phyloP scores from a whole-genome alignment of 176 grass and related monocot species.

The Paspalum vaginatum region DNA sequence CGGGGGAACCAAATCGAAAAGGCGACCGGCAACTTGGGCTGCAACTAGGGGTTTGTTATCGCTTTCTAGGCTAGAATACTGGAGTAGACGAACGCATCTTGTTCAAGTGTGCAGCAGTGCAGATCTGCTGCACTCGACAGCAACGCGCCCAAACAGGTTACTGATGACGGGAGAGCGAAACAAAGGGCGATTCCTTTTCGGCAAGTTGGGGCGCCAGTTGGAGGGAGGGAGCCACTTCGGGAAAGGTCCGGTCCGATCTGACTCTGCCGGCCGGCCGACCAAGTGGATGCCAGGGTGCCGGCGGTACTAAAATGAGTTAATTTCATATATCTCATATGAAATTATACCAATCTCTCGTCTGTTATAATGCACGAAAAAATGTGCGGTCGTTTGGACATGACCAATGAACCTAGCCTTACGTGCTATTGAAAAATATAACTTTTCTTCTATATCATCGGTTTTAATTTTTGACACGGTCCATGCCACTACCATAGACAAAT shows the following conservation, averaged over 20 bases:
- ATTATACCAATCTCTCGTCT: too few species aligned
- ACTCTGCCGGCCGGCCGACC: background rate
- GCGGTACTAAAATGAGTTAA: too few species aligned
- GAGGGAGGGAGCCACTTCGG: constrained; percentile 10
- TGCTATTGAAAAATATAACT: too few species aligned
- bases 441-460: too few species aligned
- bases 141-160: background rate
- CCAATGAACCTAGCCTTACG: too few species aligned
- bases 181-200: background rate
- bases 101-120: background rate
- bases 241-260: background rate
- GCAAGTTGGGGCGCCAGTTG: constrained; percentile 30
- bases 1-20: background rate
- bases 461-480: too few species aligned
- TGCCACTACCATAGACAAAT: too few species aligned
- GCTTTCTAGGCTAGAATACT: too few species aligned
- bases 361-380: too few species aligned
- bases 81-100: background rate
- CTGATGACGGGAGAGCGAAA: background rate
- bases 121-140: background rate
- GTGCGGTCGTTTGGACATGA: too few species aligned
- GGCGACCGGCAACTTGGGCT: background rate
- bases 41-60: background rate
- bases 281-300: background rate
- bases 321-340: too few species aligned